Base-by-base conservation (phyloP, 2,329 filamentous ascomycete species). In the Waltergamsia citrina region DNA sequence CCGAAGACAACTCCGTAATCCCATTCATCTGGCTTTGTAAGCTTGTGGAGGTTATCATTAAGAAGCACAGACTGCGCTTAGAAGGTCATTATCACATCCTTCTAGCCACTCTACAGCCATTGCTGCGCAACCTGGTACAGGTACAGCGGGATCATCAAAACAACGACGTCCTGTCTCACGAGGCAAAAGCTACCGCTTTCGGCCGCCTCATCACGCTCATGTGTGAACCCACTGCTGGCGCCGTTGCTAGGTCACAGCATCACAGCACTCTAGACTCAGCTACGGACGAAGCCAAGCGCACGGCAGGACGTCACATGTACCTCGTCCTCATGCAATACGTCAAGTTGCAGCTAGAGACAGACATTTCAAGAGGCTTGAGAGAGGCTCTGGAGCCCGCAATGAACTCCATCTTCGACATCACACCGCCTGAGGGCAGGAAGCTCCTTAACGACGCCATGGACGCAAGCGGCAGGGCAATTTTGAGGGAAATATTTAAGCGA, bases 81-180 rank as follows among this genome's bases (percentile, higher is more conserved):
- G 69, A 78, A 43, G 74, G 74, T 3, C 75, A 76, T 41, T 74
- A 75, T 44, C 75, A 78, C 45, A 55, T 79, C 29, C 59, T 79
- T 5, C 53, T 77, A 30, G 54, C 63, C 23, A 54, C 64, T 3
- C 55, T 81, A 38, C 69, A 77, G 43, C 54, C 65, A 4, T 66
- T 81, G n/a, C 62, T 81, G 23, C 56, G 57, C 16, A 62, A 63
- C 23, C 63, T 80, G 14, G 57, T 78, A 22, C 45, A 56, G 3
- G 42, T 43, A n/a, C 48, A 54, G 36, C 25, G 7, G n/a, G 38
- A 39, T 27, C 40, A 21, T 9, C 28, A 27, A n/a, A 29, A 19
- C n/a, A 33, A 14, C 12, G 16, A 39, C 29, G 42, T 45, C 27
- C 34, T 53, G 41, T 23, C 53, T 41, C 57, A 65, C 4, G 51